A percentile compares a stretch with the other conserved stretches of the same genome.
These are phyloP conservation scores for Brachypodium distachyon DNA, from an alignment of 202 grass and related monocot species.

Conservation along the genomic window DNA sequence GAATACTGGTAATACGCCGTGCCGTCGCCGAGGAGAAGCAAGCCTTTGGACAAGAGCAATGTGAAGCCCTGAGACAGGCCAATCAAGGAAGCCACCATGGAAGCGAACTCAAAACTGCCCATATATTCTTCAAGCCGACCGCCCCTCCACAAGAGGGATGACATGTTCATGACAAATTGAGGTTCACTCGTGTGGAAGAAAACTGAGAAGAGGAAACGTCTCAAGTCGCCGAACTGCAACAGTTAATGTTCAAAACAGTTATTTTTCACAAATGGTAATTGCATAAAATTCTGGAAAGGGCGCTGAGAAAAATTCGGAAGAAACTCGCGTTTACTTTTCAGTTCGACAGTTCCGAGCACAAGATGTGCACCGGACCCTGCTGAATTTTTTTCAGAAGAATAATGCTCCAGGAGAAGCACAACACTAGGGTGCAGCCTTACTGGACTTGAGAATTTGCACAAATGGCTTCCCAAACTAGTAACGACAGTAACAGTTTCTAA, in stretches of 20 bases:
- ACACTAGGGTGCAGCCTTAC: background rate
- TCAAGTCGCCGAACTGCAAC: constrained; percentile 55
- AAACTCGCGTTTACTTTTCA: background rate
- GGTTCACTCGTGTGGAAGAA: constrained; percentile 72
- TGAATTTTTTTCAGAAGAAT: background rate
- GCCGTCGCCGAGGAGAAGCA: constrained; percentile 31
- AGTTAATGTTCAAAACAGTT: background rate
- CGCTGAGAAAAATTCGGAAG: background rate
- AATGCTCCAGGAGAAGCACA: background rate
- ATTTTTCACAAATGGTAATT: background rate
- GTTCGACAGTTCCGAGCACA: background rate
- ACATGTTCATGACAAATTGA: constrained; percentile 86
- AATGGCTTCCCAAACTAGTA: background rate
- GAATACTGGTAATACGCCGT: constrained; percentile 51
- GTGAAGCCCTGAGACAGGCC: constrained; percentile 70
- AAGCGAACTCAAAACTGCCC: constrained; percentile 64
- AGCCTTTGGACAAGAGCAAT: constrained; percentile 48
- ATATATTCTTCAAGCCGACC: constrained; percentile 68
- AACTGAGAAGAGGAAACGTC: constrained; percentile 71
- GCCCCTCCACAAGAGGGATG: constrained; percentile 76
- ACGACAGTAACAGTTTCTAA: too few species aligned
- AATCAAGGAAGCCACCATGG: constrained; percentile 64
- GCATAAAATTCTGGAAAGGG: background rate
- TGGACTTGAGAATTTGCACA: background rate
- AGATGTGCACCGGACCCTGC: background rate